Percentiles rank a stretch among this genome's conserved stretches.
phyloP scores from a whole-genome alignment of 495 filamentous ascomycete genomes.

The Penicillium waksmanii region DNA sequence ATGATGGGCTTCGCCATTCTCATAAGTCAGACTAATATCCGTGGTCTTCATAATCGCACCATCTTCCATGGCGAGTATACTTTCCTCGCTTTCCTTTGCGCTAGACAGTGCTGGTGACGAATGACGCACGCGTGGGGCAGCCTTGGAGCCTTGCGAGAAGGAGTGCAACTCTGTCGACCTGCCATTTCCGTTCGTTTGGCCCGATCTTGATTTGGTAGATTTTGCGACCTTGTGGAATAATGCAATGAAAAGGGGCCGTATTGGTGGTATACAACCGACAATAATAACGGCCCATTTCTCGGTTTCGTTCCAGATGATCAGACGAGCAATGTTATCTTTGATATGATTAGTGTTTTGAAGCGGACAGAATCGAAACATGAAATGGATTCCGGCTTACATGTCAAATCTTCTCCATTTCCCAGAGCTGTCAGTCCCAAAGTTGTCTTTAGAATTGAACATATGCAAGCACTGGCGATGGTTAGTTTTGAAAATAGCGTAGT shows the following conservation, averaged over 20 bases:
- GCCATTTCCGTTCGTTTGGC: conserved; percentile 6
- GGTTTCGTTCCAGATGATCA: conserved; percentile 19
- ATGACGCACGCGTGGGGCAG: neutral
- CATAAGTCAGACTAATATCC: conserved; percentile 19
- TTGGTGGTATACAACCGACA: conserved; percentile 23
- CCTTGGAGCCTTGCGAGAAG: conserved; percentile 3
- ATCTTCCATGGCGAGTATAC: conserved; percentile 6
- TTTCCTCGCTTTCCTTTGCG: conserved; percentile 16
- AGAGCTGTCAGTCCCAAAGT: conserved; percentile 12
- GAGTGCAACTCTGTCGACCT: conserved; percentile 13
- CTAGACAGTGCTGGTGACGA: neutral
- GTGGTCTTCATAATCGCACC: conserved; percentile 20
- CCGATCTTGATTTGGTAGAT: conserved; percentile 3
- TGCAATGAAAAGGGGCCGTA: conserved; percentile 15
- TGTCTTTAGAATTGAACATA: conserved; percentile 20
- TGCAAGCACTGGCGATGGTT: conserved; percentile 8
- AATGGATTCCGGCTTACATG: conserved; percentile 7
- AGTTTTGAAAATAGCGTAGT: neutral
- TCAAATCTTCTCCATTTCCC: conserved; percentile 12
- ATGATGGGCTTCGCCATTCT: neutral
- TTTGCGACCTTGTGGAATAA: conserved; percentile 13
- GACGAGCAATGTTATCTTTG: conserved; percentile 12
- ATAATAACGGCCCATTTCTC: conserved; percentile 26
- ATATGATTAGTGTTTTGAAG: neutral
- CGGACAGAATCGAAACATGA: neutral